These are phyloP conservation scores for Russula sp. DNA, from an alignment of 768 basidiomycete species.

Conservation along the genomic window DNA sequence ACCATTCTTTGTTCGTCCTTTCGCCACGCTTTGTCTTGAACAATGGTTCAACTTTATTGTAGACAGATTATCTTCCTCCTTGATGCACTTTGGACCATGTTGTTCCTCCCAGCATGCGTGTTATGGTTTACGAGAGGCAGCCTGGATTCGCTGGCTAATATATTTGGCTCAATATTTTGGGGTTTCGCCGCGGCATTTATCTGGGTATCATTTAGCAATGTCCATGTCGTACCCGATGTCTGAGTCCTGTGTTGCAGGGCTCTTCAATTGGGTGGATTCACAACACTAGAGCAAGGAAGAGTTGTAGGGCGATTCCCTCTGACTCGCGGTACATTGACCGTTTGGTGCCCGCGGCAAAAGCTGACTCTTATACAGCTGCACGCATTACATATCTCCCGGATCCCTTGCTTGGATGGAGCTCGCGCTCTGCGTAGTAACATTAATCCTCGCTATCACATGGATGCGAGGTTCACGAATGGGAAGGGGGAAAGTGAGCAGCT, in stretches of 20 bases:
- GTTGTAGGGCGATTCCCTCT: constrained; percentile 3
- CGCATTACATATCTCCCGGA: constrained; percentile 70
- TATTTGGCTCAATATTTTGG: constrained; percentile 78
- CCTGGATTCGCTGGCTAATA: constrained; percentile 65
- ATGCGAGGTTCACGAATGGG: constrained; percentile 34
- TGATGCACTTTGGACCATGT: constrained; percentile 69
- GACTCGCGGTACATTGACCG: neutral
- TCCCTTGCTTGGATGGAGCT: constrained; percentile 77
- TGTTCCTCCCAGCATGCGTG: constrained; percentile 68
- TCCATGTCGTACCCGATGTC: neutral
- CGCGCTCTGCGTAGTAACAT: constrained; percentile 54
- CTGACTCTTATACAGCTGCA: constrained; percentile 46
- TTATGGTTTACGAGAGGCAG: constrained; percentile 67
- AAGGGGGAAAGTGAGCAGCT: constrained; percentile 13
- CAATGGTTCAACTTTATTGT: constrained; percentile 32
- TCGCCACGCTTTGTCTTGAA: constrained; percentile 40
- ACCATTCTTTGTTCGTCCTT: constrained; percentile 12
- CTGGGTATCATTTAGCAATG: constrained; percentile 51
- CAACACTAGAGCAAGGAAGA: constrained; percentile 28
- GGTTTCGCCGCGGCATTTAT: constrained; percentile 57
- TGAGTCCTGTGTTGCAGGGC: constrained; percentile 45
- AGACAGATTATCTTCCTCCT: constrained; percentile 61
- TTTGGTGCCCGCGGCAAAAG: neutral
- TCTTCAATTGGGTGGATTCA: constrained; percentile 66
- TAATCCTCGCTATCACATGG: constrained; percentile 56